Base-by-base conservation (phyloP, 768 basidiomycete species). In the Nevesoporus exiguus region DNA sequence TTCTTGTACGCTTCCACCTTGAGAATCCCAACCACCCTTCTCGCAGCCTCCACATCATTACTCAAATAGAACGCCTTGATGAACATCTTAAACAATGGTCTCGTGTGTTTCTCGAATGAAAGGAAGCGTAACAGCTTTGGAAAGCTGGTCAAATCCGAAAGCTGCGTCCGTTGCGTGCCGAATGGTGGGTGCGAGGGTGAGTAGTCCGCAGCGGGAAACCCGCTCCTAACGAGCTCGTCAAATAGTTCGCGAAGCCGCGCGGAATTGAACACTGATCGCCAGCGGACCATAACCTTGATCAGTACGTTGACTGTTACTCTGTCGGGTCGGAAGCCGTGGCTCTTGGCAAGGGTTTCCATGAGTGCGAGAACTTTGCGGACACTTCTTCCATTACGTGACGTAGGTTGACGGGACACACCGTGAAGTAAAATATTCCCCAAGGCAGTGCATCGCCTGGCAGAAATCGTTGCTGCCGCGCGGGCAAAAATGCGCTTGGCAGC, bases 31-130 rank as follows among this genome's bases (percentile, higher is more conserved):
- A 84, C 60, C 21, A 87, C 76, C 41, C 57, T 74, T 63, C 75
- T 72, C 24, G 83, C 85, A 37, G 81, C 82, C 11, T 65, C 66
- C 7, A 64, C 56, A 64, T 92, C 88, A 21, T 77, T 77, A 27
- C 82, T 71, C 39, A 73, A 47, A 64, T 81, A 77, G 57, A 90
- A 78, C 14, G 81, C 83, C 61, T 78, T 82, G 62, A 87, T 80
- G 68, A 91, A 84, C 81, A 83, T 83, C 73, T 77, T 85, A 67
- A 85, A 85, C 68, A 91, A 62, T 39, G 89, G 89, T 53, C 75
- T 72, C n/a, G 82, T 75, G 64, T 90, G 86, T 52, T 71, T 75
- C 52, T 75, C 72, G 50, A 83, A 86, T 3, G 78, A 81, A 51
- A 85, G 73, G 21, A 71, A 69, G 37, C 73, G 51, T n/a, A 72